Conservation (phyloP, 2,329 filamentous ascomycete species). For the Calonectria pteridis region DNA sequence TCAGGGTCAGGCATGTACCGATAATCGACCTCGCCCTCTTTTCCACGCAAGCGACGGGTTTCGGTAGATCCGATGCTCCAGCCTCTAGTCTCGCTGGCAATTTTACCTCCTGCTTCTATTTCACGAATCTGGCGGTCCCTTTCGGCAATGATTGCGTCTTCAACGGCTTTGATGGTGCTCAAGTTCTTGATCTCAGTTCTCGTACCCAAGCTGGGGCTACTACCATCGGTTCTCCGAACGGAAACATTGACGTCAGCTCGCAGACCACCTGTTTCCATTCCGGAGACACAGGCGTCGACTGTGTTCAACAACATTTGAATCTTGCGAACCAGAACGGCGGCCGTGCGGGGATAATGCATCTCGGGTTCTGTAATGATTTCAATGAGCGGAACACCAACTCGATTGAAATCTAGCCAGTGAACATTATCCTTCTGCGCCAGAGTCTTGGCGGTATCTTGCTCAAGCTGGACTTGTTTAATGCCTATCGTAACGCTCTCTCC, state of each 20-base stretch:
- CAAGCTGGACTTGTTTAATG: constrained; percentile 95
- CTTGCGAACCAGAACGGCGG: constrained; percentile 89
- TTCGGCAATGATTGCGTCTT: constrained; percentile 94
- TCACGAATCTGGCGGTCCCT: constrained; percentile 88
- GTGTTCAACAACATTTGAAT: constrained; percentile 84
- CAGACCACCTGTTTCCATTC: constrained; percentile 93
- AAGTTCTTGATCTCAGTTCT: constrained; percentile 98
- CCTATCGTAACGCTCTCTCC: constrained; percentile 78
- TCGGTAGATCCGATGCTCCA: constrained; percentile 89
- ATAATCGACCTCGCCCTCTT: constrained; percentile 98
- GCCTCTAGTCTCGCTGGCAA: constrained; percentile 90
- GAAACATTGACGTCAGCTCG: constrained; percentile 97
- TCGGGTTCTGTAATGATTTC: constrained; percentile 95
- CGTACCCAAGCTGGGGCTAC: constrained; percentile 72
- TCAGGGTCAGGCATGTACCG: constrained; percentile 99
- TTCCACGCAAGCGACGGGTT: constrained; percentile 85
- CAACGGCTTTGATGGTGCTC: constrained; percentile 93
- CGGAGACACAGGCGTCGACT: constrained; percentile 87
- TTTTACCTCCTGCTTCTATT: constrained; percentile 78
- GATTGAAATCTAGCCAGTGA: constrained; percentile 92
- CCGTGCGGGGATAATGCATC: constrained; percentile 87
- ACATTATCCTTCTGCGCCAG: constrained; percentile 79
- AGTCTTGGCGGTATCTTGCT: constrained; percentile 98
- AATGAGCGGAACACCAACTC: constrained; percentile 89
- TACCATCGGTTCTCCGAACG: constrained; percentile 71